Conservation (phyloP, 306 rosid species). For the Malus asiatica region DNA sequence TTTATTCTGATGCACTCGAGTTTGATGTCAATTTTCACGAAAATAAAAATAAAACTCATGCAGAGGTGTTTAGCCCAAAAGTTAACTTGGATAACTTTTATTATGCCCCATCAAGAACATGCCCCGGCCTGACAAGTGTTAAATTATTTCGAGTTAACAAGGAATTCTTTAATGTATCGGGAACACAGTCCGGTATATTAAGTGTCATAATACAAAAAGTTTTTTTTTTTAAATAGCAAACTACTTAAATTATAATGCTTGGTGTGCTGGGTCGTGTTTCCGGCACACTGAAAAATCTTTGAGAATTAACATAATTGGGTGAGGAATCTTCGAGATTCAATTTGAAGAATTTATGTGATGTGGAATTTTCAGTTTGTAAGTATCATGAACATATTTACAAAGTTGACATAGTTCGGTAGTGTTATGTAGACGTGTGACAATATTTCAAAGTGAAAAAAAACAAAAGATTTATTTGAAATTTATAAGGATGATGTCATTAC, state of each 20-base stretch:
- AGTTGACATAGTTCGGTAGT: neutral
- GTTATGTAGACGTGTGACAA: neutral
- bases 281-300: accelerated
- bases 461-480: neutral
- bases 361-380: too few species aligned
- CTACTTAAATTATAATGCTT: too few species aligned
- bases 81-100: neutral
- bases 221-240: too few species aligned
- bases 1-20: neutral
- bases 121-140: neutral
- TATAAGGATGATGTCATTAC: neutral
- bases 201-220: too few species aligned
- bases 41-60: neutral
- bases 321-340: neutral
- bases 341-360: neutral
- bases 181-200: accelerated
- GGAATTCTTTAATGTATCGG: too few species aligned
- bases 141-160: too few species aligned
- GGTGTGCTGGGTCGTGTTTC: too few species aligned
- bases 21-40: too few species aligned
- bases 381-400: neutral
- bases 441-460: neutral
- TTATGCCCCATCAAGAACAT: neutral
- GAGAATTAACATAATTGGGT: neutral
- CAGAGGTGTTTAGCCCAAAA: neutral